Evolutionary conservation across 768 basidiomycete species (phyloP), one percentile per base, ranked within the genome.

Genomic region (Hysterangium stoloniferum): DNA sequence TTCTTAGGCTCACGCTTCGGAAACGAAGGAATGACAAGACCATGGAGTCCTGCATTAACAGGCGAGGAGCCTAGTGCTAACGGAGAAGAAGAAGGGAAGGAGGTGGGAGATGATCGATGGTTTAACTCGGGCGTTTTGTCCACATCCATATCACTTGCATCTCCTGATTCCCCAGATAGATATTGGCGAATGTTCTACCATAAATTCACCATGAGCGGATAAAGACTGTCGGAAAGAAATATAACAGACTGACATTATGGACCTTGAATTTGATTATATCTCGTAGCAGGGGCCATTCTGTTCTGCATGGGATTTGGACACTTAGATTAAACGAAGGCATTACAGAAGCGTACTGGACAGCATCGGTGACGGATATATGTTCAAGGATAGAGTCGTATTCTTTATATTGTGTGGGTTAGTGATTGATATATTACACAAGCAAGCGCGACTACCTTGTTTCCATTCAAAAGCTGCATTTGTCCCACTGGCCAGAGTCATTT

Each of bases 251-350:
- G 22, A 88, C 88, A 71, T 86, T 69, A 59, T 74, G 66, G 9
- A 90, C 69, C 64, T 80, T 87, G 62, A 74, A 62, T 63, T 88
- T 89, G 62, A 92, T 78, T 48, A 79, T 77, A 59, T 82, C 75
- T 33, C 85, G 78, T 37, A 92, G 71, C 34, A 71, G 64, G 17
- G 71, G 58, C 90, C 89, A 93, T 60, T 86, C 82, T 58, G 71
- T 68, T 58, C 84, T 84, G 66, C 36, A 45, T 52, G 42, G 40
- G 40, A 40, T 22, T 35, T 52, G 42, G 34, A 45, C 19, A 40
- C 40, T 46, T 41, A 46, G n/a, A 33, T 35, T 34, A 8, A 22
- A 32, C 29, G 43, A 27, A n/a, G 36, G 31, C 6, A 48, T 40
- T 29, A 42, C 41, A 40, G 27, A 57, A 54, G 65, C 77, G 54